phyloP scores from a whole-genome alignment of 352 stramenopile species.

The Pythium folliculosum region DNA sequence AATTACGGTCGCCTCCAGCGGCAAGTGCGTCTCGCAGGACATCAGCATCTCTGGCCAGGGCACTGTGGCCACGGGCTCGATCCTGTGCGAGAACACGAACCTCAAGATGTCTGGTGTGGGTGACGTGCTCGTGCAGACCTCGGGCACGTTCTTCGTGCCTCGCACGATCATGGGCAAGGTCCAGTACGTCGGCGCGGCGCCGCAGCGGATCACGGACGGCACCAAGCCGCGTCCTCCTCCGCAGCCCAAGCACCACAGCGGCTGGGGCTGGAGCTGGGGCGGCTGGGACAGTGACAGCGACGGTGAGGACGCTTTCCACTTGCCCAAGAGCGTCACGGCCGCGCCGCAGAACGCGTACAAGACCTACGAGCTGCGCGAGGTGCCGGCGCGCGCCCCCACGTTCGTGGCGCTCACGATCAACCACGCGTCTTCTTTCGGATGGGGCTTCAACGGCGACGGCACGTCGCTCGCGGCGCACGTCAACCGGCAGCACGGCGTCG shows the following conservation, averaged over 20 bases:
- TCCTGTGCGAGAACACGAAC: conserved; percentile 41
- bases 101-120: conserved; percentile 46
- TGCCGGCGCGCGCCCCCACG: conserved; percentile 10
- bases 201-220: conserved; percentile 27
- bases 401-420: conserved; percentile 16
- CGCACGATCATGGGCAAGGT: conserved; percentile 16
- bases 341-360: conserved; percentile 20
- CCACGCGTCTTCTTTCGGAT: not conserved
- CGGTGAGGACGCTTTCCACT: conserved; percentile 2
- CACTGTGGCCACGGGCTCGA: conserved; percentile 45
- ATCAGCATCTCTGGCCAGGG: conserved; percentile 51
- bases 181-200: conserved; percentile 24
- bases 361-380: conserved; percentile 9
- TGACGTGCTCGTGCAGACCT: conserved; percentile 51
- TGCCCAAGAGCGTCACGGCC: conserved; percentile 23
- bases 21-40: conserved; percentile 46
- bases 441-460: conserved; percentile 2
- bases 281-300: not conserved
- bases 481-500: conserved; percentile 4
- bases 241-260: not conserved
- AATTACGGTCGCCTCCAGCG: conserved; percentile 43
- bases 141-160: conserved; percentile 32
- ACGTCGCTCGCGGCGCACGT: conserved; percentile 4
- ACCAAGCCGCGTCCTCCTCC: not conserved
- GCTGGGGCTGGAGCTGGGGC: not conserved